Percentiles rank a stretch among this genome's conserved stretches.
Conservation (phyloP, 2,329 filamentous ascomycete species). For the Verticillium tricorpus region DNA sequence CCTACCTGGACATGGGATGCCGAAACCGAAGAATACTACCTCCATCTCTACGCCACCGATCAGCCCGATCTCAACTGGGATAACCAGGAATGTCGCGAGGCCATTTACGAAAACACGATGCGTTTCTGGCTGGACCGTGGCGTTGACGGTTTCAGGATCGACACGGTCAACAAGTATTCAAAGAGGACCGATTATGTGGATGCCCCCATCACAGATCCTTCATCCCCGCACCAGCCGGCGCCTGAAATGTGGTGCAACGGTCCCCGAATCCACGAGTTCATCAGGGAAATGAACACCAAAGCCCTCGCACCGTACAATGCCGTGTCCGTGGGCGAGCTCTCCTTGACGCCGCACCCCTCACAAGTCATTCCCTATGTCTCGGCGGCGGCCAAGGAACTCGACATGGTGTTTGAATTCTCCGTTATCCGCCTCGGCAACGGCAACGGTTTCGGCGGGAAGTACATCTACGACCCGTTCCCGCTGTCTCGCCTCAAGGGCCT, state of each 20-base stretch:
- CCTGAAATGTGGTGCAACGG: conserved; percentile 54
- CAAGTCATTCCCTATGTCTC: conserved; percentile 53
- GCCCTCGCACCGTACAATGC: conserved; percentile 50
- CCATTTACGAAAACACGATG: conserved; percentile 63
- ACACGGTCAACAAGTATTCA: conserved; percentile 64
- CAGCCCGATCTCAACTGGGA: conserved; percentile 81
- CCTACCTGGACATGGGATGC: conserved; percentile 52
- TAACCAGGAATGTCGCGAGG: conserved; percentile 58
- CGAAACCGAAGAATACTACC: conserved; percentile 46
- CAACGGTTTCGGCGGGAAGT: conserved; percentile 37
- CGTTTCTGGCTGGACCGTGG: conserved; percentile 70
- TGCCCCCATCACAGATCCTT: conserved; percentile 37
- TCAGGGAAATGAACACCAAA: conserved; percentile 52
- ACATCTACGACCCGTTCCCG: conserved; percentile 45
- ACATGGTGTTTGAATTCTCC: conserved; percentile 59
- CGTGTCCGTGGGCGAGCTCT: conserved; percentile 60
- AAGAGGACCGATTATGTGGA: conserved; percentile 56
- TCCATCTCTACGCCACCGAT: conserved; percentile 60
- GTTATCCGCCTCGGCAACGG: conserved; percentile 51
- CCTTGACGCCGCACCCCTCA: conserved; percentile 45
- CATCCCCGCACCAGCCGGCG: conserved; percentile 34
- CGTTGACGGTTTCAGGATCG: conserved; percentile 61
- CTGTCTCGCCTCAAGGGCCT: conserved; percentile 39
- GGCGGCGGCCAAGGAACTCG: conserved; percentile 46
- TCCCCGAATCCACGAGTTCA: conserved; percentile 58